Conservation (phyloP, 192 early-diverging fungal genomes). For the Coemansia reversa region DNA sequence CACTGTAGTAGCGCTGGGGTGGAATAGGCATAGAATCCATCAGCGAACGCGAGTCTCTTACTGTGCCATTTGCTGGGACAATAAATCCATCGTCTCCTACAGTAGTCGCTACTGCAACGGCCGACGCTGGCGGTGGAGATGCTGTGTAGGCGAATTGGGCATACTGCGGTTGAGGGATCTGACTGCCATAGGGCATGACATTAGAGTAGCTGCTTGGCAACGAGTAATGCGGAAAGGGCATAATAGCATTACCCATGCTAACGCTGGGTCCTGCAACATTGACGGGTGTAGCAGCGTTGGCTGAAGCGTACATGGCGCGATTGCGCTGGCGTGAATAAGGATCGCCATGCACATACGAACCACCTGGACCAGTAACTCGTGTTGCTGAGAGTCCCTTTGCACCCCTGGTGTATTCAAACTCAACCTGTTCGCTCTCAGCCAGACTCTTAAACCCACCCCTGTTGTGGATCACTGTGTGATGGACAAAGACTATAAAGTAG, state of each 20-base stretch:
- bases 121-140: constrained; percentile 7
- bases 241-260: background rate
- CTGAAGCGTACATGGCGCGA: background rate
- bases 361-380: constrained; percentile 74
- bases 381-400: constrained; percentile 83
- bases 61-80: background rate
- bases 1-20: constrained; percentile 17
- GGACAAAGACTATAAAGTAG: constrained; percentile 65
- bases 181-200: constrained; percentile 20
- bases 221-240: constrained; percentile 22
- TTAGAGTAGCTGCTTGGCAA: constrained; percentile 22
- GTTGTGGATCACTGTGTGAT: constrained; percentile 76
- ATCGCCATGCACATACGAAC: constrained; percentile 75
- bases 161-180: constrained; percentile 29
- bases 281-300: background rate
- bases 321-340: constrained; percentile 53
- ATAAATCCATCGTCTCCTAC: constrained; percentile 17
- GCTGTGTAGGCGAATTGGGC: constrained; percentile 14
- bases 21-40: constrained; percentile 11
- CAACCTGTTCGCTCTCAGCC: constrained; percentile 67
- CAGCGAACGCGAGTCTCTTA: constrained; percentile 14
- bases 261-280: background rate
- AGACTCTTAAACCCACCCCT: constrained; percentile 75
- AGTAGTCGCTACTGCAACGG: background rate
- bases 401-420: constrained; percentile 68